Evolutionary conservation across 2,329 filamentous ascomycete species (phyloP).

Genomic region (Scleromitrula shiraiana): DNA sequence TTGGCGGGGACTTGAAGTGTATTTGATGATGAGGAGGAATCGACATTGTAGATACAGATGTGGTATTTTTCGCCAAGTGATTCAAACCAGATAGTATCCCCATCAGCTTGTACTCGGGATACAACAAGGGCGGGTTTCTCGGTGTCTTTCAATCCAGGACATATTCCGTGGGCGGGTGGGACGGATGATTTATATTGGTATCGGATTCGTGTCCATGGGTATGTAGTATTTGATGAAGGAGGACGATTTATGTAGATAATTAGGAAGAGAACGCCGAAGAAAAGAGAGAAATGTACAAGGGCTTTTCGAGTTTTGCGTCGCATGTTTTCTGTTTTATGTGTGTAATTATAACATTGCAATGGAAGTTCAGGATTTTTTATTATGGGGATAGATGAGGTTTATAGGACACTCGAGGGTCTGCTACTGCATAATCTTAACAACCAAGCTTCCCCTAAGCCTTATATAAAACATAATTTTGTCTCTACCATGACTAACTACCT

Average conservation of each 20-base stretch:
- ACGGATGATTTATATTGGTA: slow-evolving; percentile 32
- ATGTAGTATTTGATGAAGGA: slow-evolving; percentile 27
- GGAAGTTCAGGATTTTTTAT: too few relatives aligned
- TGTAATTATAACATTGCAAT: too few relatives aligned
- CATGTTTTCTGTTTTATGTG: slow-evolving; percentile 26
- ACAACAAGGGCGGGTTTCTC: slow-evolving; percentile 39
- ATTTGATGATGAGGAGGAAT: slow-evolving; percentile 24
- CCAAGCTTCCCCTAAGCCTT: too few relatives aligned
- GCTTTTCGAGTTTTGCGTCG: slow-evolving; percentile 31
- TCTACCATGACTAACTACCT: too few relatives aligned
- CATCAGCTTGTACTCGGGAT: slow-evolving; percentile 35
- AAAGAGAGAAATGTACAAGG: slow-evolving; percentile 31
- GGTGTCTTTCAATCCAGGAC: slow-evolving; percentile 33
- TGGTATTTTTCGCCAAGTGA: slow-evolving; percentile 34
- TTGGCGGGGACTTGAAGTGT: slow-evolving; percentile 38
- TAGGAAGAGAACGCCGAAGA: slow-evolving; percentile 29
- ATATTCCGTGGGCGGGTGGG: slow-evolving; percentile 34
- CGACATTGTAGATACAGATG: slow-evolving; percentile 38
- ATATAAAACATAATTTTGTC: too few relatives aligned
- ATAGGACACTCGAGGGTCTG: too few relatives aligned
- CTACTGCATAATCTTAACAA: too few relatives aligned
- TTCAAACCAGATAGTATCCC: slow-evolving; percentile 36
- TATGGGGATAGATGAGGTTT: too few relatives aligned
- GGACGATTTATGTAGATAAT: slow-evolving; percentile 32
- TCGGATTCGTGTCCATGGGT: slow-evolving; percentile 36